Conservation (phyloP, 306 rosid genomes). For the Senna tora region DNA sequence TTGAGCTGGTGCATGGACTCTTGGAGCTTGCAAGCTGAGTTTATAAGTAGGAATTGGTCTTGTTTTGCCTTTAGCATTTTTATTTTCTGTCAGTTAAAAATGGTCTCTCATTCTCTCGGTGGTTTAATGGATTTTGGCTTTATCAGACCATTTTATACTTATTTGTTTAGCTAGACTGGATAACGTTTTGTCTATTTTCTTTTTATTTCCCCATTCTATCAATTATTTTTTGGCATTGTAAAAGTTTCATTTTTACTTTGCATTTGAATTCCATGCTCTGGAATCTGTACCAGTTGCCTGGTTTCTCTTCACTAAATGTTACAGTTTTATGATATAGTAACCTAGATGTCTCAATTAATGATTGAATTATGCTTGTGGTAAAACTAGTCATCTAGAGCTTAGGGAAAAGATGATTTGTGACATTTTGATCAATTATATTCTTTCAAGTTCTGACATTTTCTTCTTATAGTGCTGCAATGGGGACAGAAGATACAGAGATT, state of each 20-base stretch:
- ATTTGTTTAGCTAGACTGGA: not conserved
- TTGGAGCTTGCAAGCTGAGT: too few species aligned
- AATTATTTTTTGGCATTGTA: not conserved
- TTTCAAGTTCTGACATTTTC: slow-evolving; percentile 3
- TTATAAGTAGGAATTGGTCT: too few species aligned
- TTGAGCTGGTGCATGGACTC: too few species aligned
- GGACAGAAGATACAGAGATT: slow-evolving; percentile 73
- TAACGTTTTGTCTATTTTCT: not conserved
- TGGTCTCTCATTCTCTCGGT: not conserved
- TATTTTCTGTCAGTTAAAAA: not conserved
- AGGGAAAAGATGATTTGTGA: slow-evolving; percentile 13
- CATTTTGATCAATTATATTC: not conserved
- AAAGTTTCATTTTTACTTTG: not conserved
- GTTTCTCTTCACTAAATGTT: not conserved
- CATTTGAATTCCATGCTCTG: not conserved
- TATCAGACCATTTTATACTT: not conserved
- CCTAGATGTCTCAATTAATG: not conserved
- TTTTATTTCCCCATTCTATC: too few species aligned
- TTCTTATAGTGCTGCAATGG: slow-evolving; percentile 68
- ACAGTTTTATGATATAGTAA: not conserved
- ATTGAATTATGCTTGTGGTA: not conserved
- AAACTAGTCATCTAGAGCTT: slow-evolving; percentile 15
- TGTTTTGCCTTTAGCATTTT: not conserved
- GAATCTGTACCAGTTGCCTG: not conserved
- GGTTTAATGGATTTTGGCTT: not conserved